These are phyloP conservation scores for Rhodotorula paludigena DNA, from an alignment of 768 basidiomycete genomes.

Conservation along the genomic window DNA sequence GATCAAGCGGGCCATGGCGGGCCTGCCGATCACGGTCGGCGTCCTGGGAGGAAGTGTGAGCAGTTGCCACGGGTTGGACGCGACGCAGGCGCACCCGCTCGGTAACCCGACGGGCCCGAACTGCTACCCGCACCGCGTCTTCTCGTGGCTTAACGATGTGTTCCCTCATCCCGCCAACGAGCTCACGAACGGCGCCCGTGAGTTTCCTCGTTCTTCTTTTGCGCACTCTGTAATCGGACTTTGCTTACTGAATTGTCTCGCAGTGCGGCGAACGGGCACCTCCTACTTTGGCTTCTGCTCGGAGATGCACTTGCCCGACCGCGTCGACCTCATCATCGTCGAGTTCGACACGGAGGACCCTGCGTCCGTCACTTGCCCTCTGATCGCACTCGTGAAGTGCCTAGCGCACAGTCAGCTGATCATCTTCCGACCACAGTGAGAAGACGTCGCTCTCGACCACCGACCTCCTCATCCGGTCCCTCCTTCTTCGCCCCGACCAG, in stretches of 20 bases:
- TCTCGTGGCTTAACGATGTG: slow-evolving; percentile 95
- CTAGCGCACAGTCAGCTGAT: not conserved
- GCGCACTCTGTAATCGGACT: not conserved
- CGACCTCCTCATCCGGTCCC: slow-evolving; percentile 83
- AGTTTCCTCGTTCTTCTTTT: slow-evolving; percentile 10
- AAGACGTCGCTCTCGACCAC: slow-evolving; percentile 70
- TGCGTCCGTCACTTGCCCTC: slow-evolving; percentile 59
- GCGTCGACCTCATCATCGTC: slow-evolving; percentile 87
- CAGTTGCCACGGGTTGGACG: slow-evolving; percentile 43
- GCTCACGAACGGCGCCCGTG: slow-evolving; percentile 82
- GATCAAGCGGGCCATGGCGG: slow-evolving; percentile 43
- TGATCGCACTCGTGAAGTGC: not conserved
- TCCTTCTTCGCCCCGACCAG: slow-evolving; percentile 80
- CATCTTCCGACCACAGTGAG: slow-evolving; percentile 55
- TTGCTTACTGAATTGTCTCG: not conserved
- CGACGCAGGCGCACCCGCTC: slow-evolving; percentile 42
- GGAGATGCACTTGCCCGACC: slow-evolving; percentile 85
- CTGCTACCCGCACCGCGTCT: slow-evolving; percentile 89
- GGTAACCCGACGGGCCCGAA: slow-evolving; percentile 45
- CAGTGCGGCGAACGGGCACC: slow-evolving; percentile 79
- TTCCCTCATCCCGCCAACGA: slow-evolving; percentile 98
- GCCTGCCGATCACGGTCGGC: slow-evolving; percentile 43
- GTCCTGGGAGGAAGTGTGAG: slow-evolving; percentile 43
- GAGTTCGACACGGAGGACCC: slow-evolving; percentile 90
- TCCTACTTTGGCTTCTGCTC: slow-evolving; percentile 94